These are phyloP conservation scores for Apiosordaria backusii DNA, from an alignment of 495 filamentous ascomycete genomes.

Conservation along the genomic window DNA sequence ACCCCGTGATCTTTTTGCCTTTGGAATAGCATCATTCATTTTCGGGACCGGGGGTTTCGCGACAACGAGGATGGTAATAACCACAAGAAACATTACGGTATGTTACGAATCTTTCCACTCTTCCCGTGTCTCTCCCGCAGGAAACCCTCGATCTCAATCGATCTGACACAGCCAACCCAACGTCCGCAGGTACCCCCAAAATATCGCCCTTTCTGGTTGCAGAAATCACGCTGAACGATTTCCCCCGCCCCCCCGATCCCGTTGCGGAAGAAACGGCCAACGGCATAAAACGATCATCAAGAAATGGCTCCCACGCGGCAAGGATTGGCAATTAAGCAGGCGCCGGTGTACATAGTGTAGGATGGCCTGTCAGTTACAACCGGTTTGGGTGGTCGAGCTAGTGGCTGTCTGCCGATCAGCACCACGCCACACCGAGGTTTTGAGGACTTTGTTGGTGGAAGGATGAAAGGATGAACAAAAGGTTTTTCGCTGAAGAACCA, in stretches of 20 bases:
- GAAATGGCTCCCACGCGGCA: background rate
- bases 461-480: background rate
- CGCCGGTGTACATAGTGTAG: too few species aligned
- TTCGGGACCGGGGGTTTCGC: background rate
- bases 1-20: background rate
- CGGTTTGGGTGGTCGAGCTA: background rate
- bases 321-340: conserved; percentile 2
- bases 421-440: background rate
- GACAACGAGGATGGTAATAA: background rate
- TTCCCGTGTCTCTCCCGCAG: background rate
- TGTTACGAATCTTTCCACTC: background rate
- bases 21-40: background rate
- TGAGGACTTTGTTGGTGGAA: background rate
- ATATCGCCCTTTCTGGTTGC: background rate
- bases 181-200: background rate
- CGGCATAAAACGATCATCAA: conserved; percentile 4
- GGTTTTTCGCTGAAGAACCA: too few species aligned
- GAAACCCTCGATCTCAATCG: background rate
- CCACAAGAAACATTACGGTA: conserved; percentile 3
- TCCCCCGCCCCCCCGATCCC: background rate
- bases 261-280: background rate
- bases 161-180: background rate
- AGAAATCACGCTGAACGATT: background rate
- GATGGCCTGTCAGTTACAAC: too few species aligned
- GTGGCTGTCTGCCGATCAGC: background rate